Percentiles rank a stretch among this genome's conserved stretches.
phyloP scores from a whole-genome alignment of 331 rosid genomes.

The Pyracantha coccinea region DNA sequence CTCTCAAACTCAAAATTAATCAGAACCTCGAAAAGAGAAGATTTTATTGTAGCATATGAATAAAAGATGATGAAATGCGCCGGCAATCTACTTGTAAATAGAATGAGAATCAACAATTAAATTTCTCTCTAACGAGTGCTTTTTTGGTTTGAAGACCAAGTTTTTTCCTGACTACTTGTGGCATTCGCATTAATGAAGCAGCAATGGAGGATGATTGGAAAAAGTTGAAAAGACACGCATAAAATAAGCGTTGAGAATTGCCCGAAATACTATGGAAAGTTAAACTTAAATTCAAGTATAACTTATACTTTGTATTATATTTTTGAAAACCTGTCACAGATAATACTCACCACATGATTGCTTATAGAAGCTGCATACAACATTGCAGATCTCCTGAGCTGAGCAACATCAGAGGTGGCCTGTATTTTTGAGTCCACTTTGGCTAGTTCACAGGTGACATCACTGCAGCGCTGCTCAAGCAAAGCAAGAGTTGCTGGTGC shows the following conservation, averaged over 20 bases:
- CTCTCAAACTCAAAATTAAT: neutral
- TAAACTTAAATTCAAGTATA: neutral
- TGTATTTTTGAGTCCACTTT: conserved; percentile 68
- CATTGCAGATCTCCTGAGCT: conserved; percentile 80
- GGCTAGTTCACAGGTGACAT: conserved; percentile 56
- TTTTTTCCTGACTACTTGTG: neutral
- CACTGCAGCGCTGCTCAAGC: conserved; percentile 91
- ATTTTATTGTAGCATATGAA: neutral
- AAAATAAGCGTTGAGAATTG: neutral
- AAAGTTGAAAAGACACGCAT: neutral
- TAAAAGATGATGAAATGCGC: neutral
- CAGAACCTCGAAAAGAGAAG: neutral
- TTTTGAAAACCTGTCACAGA: neutral
- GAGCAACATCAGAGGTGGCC: conserved; percentile 85
- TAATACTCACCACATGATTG: conserved; percentile 68
- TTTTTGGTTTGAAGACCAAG: neutral
- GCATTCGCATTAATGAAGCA: neutral
- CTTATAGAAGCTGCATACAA: conserved; percentile 74
- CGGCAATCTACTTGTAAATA: neutral
- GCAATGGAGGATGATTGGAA: neutral
- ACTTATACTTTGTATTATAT: neutral
- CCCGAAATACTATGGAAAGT: neutral
- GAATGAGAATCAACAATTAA: neutral
- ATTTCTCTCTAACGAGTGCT: neutral
- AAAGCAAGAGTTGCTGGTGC: conserved; percentile 94